Evolutionary conservation across 371 early-diverging fungal species (phyloP).

Genomic region (Zychaea mexicana): DNA sequence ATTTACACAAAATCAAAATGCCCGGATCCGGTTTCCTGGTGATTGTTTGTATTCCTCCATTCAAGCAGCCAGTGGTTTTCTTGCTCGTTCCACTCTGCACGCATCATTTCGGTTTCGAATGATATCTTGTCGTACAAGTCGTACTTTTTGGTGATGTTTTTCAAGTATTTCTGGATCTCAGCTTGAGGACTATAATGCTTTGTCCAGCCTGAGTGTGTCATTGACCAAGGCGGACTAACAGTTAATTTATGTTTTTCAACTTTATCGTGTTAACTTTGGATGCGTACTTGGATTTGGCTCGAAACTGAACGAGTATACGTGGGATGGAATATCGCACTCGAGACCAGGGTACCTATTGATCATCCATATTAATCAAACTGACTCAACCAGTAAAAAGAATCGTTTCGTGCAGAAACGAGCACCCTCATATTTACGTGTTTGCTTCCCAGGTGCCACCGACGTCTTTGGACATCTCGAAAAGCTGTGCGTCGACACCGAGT

Average conservation of each 20-base stretch:
- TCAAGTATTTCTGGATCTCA: conserved; percentile 59
- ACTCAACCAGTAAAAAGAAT: no score
- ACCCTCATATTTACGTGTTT: conserved; percentile 41
- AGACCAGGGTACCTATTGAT: conserved; percentile 54
- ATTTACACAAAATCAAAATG: conserved; percentile 37
- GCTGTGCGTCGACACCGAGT: conserved; percentile 41
- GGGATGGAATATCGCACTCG: conserved; percentile 57
- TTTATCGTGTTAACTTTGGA: conserved; percentile 12
- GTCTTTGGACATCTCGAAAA: conserved; percentile 57
- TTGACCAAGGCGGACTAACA: not conserved
- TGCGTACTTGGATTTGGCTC: conserved; percentile 45
- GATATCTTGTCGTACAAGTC: conserved; percentile 44
- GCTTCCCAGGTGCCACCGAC: conserved; percentile 67
- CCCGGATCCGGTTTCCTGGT: conserved; percentile 3
- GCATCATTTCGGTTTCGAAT: conserved; percentile 48
- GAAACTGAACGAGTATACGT: conserved; percentile 55
- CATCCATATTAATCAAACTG: not conserved
- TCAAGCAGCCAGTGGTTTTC: conserved; percentile 50
- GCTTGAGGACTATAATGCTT: conserved; percentile 34
- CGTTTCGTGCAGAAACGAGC: no score
- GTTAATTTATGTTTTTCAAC: not conserved
- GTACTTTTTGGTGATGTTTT: conserved; percentile 47
- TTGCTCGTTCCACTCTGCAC: conserved; percentile 44
- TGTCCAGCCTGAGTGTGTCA: conserved; percentile 49
- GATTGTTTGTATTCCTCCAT: conserved; percentile 7